Evolutionary conservation across 2,329 filamentous ascomycete species (phyloP), one percentile per base, ranked within the genome.

Genomic region (Hymenoscyphus salicellus): DNA sequence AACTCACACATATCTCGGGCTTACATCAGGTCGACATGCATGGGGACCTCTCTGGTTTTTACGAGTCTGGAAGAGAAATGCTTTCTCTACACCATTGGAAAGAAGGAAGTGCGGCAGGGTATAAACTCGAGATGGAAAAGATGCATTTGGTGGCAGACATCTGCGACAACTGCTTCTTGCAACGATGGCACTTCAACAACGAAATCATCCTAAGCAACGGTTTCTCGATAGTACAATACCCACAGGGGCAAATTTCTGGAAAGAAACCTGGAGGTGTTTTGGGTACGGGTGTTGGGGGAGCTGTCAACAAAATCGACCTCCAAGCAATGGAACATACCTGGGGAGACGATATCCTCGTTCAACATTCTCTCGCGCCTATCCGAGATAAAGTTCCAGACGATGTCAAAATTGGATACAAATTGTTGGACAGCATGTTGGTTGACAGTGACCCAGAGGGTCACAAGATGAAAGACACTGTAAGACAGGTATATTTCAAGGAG

Each of bases 401-500:
- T 0, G 76, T 80, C 32, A 73, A 87, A 62, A 84, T 85, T 63
- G 83, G 85, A 49, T 86, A 86, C 81, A 84, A 83, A 0, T 82
- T 85, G 7, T 83, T 84, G 2, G 84, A 66, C 78, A 80, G 59
- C 79, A 63, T 71, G 38, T 28, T 68, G 7, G 68, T 81, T 5
- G 76, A 78, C 14, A 83, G 80, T n/a, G 60, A 65, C 58, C 46
- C 56, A 5, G 65, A 59, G 16, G 20, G 46, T 28, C 32, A 33
- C 11, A 61, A 56, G 20, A 55, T 58, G n/a, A 60, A 61, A 20
- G 63, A 65, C 46, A 65, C 61, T 6, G 69, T 74, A 2, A 63
- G 69, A 57, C 72, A 74, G 41, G 61, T 74, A 23, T 73, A 73
- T 61, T 66, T 72, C 30, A 67, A 59, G 14, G 64, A 67, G 43